phyloP scores from a whole-genome alignment of 768 basidiomycete genomes.

The Cystofilobasidium ferigula region DNA sequence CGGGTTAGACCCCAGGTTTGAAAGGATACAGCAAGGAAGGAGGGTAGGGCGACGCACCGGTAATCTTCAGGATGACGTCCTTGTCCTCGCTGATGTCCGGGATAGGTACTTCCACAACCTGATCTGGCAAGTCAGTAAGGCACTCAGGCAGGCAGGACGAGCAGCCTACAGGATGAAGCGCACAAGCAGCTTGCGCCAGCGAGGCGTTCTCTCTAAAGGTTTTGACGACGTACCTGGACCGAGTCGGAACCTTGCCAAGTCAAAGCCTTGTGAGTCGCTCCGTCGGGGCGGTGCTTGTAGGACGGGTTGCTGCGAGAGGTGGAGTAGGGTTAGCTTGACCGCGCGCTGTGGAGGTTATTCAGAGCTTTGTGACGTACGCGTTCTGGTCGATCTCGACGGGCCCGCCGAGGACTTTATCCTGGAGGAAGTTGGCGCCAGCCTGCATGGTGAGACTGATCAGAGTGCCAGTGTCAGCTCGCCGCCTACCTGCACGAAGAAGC shows the following conservation, averaged over 20 bases:
- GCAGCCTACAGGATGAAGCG: too few relatives aligned
- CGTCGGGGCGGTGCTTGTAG: constrained; percentile 45
- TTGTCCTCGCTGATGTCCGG: constrained; percentile 59
- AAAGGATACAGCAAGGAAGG: not conserved
- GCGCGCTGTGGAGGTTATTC: too few relatives aligned
- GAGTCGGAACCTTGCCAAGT: constrained; percentile 45
- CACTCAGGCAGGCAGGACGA: too few relatives aligned
- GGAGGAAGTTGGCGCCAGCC: constrained; percentile 18
- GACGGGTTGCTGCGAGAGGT: not conserved
- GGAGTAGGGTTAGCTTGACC: not conserved
- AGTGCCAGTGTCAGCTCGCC: not conserved
- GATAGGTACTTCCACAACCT: constrained; percentile 45
- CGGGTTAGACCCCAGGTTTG: not conserved
- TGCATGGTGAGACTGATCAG: constrained; percentile 8
- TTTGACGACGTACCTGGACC: too few relatives aligned
- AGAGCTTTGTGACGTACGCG: too few relatives aligned
- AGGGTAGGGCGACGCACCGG: constrained; percentile 40
- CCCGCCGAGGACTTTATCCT: constrained; percentile 22
- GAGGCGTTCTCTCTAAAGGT: too few relatives aligned
- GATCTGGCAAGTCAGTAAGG: too few relatives aligned
- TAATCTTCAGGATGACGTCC: constrained; percentile 64
- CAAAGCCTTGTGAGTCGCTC: constrained; percentile 55
- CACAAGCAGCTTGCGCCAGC: too few relatives aligned
- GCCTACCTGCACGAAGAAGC: too few relatives aligned
- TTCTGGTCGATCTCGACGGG: constrained; percentile 8